A percentile compares a stretch with the other conserved stretches of the same genome.
Conservation (phyloP, 345 rosid genomes). For the Eucalyptus pauciflora region DNA sequence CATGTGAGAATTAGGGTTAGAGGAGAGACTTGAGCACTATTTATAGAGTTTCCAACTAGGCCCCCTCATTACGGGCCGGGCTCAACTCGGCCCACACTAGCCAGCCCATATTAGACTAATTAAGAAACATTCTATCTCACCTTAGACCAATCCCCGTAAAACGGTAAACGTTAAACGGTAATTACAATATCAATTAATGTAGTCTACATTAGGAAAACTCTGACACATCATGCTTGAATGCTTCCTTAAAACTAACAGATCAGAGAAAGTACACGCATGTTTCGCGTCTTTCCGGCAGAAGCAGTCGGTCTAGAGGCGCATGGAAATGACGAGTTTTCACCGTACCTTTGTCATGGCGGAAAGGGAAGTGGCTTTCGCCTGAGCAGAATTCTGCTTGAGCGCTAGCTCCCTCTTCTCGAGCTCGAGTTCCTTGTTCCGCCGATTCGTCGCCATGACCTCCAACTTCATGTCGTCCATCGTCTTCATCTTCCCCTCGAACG, state of each 20-base stretch:
- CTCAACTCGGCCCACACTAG: too few species aligned
- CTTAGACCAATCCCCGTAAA: too few species aligned
- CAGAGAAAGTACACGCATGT: not conserved
- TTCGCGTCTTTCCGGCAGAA: not conserved
- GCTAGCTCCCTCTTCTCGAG: conserved; percentile 19
- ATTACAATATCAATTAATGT: too few species aligned
- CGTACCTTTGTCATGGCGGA: conserved; percentile 9
- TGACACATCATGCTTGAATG: not conserved
- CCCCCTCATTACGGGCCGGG: too few species aligned
- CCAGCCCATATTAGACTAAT: too few species aligned
- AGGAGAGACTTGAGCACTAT: too few species aligned
- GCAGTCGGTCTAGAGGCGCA: not conserved
- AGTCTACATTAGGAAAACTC: too few species aligned
- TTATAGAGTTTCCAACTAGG: too few species aligned
- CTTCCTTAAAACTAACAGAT: not conserved
- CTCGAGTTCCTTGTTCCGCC: conserved; percentile 22
- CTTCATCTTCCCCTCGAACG: conserved; percentile 2
- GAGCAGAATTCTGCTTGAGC: conserved; percentile 5
- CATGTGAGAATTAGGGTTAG: too few species aligned
- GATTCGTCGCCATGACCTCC: conserved; percentile 1
- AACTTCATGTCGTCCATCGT: not conserved
- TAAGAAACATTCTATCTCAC: too few species aligned
- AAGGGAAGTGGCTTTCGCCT: conserved; percentile 1
- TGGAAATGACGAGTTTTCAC: not conserved
- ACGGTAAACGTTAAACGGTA: too few species aligned